phyloP scores from a whole-genome alignment of 345 rosid genomes.

The Aurinia saxatilis region DNA sequence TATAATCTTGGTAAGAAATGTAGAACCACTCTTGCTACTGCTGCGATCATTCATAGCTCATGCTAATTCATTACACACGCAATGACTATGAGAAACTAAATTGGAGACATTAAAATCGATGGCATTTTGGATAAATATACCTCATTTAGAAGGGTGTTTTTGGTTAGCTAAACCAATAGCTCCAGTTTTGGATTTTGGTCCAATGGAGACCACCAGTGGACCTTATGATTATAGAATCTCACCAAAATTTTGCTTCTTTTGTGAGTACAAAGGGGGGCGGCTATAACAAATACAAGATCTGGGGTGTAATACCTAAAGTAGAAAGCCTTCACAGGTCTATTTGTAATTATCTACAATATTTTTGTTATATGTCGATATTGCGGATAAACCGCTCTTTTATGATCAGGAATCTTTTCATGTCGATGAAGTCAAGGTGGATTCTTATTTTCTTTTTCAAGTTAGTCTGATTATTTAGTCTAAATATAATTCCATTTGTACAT shows the following conservation, averaged over 20 bases:
- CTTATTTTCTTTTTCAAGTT: not conserved
- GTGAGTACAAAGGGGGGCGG: constrained; percentile 15
- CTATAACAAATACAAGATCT: not conserved
- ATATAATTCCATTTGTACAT: not conserved
- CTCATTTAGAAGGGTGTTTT: not conserved
- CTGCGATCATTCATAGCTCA: no score
- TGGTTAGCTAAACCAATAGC: constrained; percentile 4
- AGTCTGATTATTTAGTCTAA: not conserved
- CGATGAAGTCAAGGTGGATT: constrained; percentile 23
- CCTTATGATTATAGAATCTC: not conserved
- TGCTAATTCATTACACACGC: no score
- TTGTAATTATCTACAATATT: not conserved
- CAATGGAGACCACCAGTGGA: constrained; percentile 14
- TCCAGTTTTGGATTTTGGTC: constrained; percentile 11
- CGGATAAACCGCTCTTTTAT: not conserved
- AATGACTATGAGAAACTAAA: no score
- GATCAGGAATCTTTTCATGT: constrained; percentile 9
- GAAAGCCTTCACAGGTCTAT: not conserved
- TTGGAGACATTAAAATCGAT: constrained; percentile 9
- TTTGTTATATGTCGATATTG: not conserved
- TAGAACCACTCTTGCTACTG: not conserved
- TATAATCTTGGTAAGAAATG: not conserved
- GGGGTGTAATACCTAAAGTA: not conserved
- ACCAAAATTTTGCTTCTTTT: not conserved
- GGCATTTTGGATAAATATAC: not conserved